Evolutionary conservation across 495 filamentous ascomycete species (phyloP).

Genomic region (Xeromyces bisporus): DNA sequence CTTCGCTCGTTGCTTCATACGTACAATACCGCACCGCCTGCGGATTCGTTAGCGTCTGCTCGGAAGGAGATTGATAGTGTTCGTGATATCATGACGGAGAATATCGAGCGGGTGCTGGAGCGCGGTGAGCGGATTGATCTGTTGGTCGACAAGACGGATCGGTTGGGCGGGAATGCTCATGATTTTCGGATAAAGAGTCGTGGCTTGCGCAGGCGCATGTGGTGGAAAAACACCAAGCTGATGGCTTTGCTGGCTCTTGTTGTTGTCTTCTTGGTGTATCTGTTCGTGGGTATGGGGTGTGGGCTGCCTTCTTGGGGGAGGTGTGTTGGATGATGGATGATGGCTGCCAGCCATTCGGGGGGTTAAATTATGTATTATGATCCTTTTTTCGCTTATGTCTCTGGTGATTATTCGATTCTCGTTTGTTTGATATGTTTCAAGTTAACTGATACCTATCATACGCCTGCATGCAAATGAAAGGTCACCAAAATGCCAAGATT

Average conservation of each 20-base stretch:
- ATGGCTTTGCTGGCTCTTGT: slow-evolving; percentile 78
- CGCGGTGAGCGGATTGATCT: slow-evolving; percentile 88
- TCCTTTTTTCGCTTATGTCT: too few relatives aligned
- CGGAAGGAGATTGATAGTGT: slow-evolving; percentile 86
- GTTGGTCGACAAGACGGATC: slow-evolving; percentile 92
- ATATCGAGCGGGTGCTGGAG: slow-evolving; percentile 92
- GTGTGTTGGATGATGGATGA: slow-evolving; percentile 21
- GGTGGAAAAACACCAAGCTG: slow-evolving; percentile 97
- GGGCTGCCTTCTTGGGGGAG: slow-evolving; percentile 45
- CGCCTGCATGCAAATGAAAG: too few relatives aligned
- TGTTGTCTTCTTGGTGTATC: slow-evolving; percentile 64
- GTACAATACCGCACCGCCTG: slow-evolving; percentile 61
- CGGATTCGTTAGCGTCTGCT: slow-evolving; percentile 72
- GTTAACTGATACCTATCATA: too few relatives aligned
- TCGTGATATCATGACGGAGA: slow-evolving; percentile 92
- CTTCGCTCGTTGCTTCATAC: slow-evolving; percentile 66
- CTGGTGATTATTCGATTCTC: too few relatives aligned
- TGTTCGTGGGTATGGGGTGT: slow-evolving; percentile 60
- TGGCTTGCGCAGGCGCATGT: slow-evolving; percentile 81
- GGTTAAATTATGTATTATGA: background rate
- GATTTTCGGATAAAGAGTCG: slow-evolving; percentile 79
- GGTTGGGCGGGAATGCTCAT: slow-evolving; percentile 65
- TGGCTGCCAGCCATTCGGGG: background rate
- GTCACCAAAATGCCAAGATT: too few relatives aligned
- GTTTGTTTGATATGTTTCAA: too few relatives aligned